Evolutionary conservation across 2,329 filamentous ascomycete genomes (phyloP).

Genomic region (Colletotrichum scovillei): DNA sequence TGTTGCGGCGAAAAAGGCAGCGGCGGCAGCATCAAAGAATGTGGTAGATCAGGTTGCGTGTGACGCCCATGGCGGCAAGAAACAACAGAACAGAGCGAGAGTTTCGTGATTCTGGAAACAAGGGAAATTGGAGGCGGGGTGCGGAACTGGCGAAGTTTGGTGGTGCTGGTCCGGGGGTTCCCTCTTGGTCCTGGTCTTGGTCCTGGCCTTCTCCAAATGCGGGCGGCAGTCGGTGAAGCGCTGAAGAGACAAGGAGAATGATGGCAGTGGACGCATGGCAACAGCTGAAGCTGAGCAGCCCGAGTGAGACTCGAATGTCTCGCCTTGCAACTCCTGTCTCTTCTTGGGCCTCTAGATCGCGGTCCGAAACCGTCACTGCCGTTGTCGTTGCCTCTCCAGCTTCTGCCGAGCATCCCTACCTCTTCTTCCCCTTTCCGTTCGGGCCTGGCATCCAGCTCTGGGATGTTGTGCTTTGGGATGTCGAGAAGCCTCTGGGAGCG

Average conservation of each 20-base stretch:
- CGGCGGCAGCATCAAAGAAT: not conserved
- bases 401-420: constrained; percentile 8
- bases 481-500: constrained; percentile 21
- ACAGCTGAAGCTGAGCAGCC: constrained; percentile 15
- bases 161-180: constrained; percentile 25
- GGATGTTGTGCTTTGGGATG: not conserved
- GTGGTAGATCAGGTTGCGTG: not conserved
- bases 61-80: constrained; percentile 19
- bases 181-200: constrained; percentile 2
- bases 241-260: constrained; percentile 20
- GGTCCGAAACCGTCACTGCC: constrained; percentile 18
- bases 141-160: constrained; percentile 29
- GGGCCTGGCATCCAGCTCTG: not conserved
- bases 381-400: constrained; percentile 18
- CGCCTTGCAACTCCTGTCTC: constrained; percentile 27
- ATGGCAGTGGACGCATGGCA: not conserved
- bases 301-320: constrained; percentile 33
- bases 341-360: constrained; percentile 9
- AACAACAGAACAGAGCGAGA: constrained; percentile 22
- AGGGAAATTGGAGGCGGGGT: constrained; percentile 34
- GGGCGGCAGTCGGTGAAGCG: constrained; percentile 25
- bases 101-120: constrained; percentile 28
- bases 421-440: not conserved
- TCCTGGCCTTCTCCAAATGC: constrained; percentile 29
- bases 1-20: not conserved